Percentiles rank a stretch among this genome's conserved stretches.
Conservation (phyloP, 2,329 filamentous ascomycete species). For the Fusarium xylarioides region DNA sequence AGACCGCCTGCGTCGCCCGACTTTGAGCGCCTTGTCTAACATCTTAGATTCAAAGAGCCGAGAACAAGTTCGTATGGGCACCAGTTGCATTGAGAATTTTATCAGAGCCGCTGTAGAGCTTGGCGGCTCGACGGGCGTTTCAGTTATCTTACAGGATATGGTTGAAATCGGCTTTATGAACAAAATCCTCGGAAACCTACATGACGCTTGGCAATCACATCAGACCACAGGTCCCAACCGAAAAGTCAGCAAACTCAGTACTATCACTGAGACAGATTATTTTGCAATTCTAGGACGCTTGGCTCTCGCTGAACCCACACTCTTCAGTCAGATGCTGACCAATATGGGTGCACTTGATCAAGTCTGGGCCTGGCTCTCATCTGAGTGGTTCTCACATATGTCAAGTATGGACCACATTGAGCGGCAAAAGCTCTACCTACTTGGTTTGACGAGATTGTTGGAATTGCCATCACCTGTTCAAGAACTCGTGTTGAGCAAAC, state of each 20-base stretch:
- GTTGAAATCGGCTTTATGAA: slow-evolving; percentile 69
- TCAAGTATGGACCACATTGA: slow-evolving; percentile 72
- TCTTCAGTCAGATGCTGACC: slow-evolving; percentile 69
- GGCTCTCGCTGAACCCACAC: slow-evolving; percentile 73
- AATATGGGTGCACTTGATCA: slow-evolving; percentile 57
- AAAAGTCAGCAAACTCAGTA: slow-evolving; percentile 73
- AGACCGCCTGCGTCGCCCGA: slow-evolving; percentile 62
- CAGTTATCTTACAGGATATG: slow-evolving; percentile 72
- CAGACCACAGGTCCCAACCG: slow-evolving; percentile 84
- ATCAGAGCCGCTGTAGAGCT: slow-evolving; percentile 70
- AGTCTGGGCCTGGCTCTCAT: slow-evolving; percentile 67
- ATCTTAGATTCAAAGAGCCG: slow-evolving; percentile 63
- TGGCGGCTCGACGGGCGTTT: slow-evolving; percentile 68
- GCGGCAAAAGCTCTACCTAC: slow-evolving; percentile 75
- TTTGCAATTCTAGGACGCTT: slow-evolving; percentile 84
- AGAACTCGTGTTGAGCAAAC: slow-evolving; percentile 64
- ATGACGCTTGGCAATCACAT: slow-evolving; percentile 75
- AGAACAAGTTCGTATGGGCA: slow-evolving; percentile 66
- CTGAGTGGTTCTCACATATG: slow-evolving; percentile 74
- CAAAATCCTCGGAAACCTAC: slow-evolving; percentile 71
- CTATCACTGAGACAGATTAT: slow-evolving; percentile 84
- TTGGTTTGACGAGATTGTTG: slow-evolving; percentile 76
- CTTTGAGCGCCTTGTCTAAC: slow-evolving; percentile 58
- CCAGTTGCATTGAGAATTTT: slow-evolving; percentile 70
- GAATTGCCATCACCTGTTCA: slow-evolving; percentile 68